These are phyloP conservation scores for fission yeast (Schizosaccharomyces pombe) DNA, from an alignment of 805 yeast species.

Conservation along the genomic window ASM294v3 CU329670.1:3137501-3138000, in stretches of 20 bases:
- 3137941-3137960: constrained; percentile 40
- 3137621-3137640: constrained; percentile 50
- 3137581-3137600: constrained; percentile 52
- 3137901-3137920: constrained; percentile 53
- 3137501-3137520: constrained; percentile 32
- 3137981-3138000: constrained; percentile 90
- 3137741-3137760: constrained; percentile 55
- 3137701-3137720: constrained; percentile 22
- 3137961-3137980: constrained; percentile 60
- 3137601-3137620: constrained; percentile 49
- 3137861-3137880: constrained; percentile 63
- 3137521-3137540: constrained; percentile 35
- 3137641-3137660: constrained; percentile 31
- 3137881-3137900: constrained; percentile 47
- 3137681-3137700: constrained; percentile 8
- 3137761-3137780: constrained; percentile 42
- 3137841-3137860: constrained; percentile 53
- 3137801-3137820: constrained; percentile 27
- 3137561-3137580: constrained; percentile 26
- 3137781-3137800: constrained; percentile 31
- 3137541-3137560: constrained; percentile 33
- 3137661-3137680: constrained; percentile 24
- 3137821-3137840: constrained; percentile 32
- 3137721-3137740: constrained; percentile 45
- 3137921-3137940: constrained; percentile 59